Evolutionary conservation across 805 yeast genomes (phyloP).

Genomic region (Nadsonia fulvescens): DNA sequence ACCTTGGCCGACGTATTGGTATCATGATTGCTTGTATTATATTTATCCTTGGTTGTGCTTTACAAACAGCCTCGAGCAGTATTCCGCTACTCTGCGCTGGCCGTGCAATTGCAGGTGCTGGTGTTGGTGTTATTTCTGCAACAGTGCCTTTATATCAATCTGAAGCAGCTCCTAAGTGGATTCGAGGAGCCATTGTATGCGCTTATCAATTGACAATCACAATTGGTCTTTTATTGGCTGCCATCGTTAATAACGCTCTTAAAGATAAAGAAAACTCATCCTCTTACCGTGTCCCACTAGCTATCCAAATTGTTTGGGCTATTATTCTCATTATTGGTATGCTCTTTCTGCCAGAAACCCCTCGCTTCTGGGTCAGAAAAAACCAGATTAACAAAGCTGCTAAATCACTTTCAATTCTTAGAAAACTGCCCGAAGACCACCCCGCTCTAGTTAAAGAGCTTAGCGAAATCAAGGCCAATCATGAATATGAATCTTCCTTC

Average conservation of each 20-base stretch:
- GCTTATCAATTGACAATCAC: slow-evolving; percentile 62
- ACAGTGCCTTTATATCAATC: slow-evolving; percentile 62
- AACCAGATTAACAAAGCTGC: slow-evolving; percentile 51
- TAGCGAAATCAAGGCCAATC: slow-evolving; percentile 24
- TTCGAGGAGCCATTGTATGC: slow-evolving; percentile 60
- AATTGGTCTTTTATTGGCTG: slow-evolving; percentile 37
- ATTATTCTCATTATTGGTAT: slow-evolving; percentile 57
- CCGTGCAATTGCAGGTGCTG: slow-evolving; percentile 52
- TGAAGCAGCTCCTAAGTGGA: slow-evolving; percentile 62
- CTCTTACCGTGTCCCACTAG: slow-evolving; percentile 48
- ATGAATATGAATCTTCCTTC: slow-evolving; percentile 44
- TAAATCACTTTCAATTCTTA: slow-evolving; percentile 38
- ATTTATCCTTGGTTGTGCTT: slow-evolving; percentile 51
- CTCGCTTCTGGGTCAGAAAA: slow-evolving; percentile 56
- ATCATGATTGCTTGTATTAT: slow-evolving; percentile 43
- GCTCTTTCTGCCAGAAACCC: slow-evolving; percentile 62
- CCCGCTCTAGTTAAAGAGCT: slow-evolving; percentile 26
- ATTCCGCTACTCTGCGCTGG: slow-evolving; percentile 48
- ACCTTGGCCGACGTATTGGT: slow-evolving; percentile 50
- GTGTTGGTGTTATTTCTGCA: slow-evolving; percentile 63
- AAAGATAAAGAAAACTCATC: slow-evolving; percentile 10
- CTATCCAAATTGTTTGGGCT: slow-evolving; percentile 70
- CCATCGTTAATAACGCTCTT: slow-evolving; percentile 21
- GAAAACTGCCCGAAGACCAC: slow-evolving; percentile 41
- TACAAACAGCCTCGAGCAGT: slow-evolving; percentile 41